Evolutionary conservation across 2,329 filamentous ascomycete species (phyloP).

Genomic region (Clarireedia paspali): DNA sequence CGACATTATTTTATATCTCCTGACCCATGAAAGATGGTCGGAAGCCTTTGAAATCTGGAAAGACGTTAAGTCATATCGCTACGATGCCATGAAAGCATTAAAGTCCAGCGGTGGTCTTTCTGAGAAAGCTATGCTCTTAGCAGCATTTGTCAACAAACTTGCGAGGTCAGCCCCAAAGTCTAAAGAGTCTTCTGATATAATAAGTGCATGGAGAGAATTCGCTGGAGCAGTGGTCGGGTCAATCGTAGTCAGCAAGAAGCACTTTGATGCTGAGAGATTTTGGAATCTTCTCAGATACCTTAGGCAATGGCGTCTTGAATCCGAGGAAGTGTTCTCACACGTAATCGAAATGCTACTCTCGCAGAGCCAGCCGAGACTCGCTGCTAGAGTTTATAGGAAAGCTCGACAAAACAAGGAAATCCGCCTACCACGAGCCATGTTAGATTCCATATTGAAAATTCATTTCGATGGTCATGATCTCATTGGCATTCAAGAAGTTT

Average conservation of each 20-base stretch:
- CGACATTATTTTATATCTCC: slow-evolving; percentile 20
- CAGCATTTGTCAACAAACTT: slow-evolving; percentile 10
- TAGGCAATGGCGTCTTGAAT: slow-evolving; percentile 15
- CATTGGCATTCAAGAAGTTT: slow-evolving; percentile 30
- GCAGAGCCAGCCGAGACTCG: slow-evolving; percentile 15
- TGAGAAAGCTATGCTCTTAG: slow-evolving; percentile 8
- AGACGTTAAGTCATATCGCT: slow-evolving; percentile 10
- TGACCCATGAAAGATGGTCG: slow-evolving; percentile 19
- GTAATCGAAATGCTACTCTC: slow-evolving; percentile 16
- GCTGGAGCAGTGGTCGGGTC: slow-evolving; percentile 13
- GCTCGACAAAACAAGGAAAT: slow-evolving; percentile 11
- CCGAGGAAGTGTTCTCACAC: slow-evolving; percentile 14
- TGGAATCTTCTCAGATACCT: slow-evolving; percentile 16
- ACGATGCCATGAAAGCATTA: slow-evolving; percentile 11
- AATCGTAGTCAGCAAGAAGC: slow-evolving; percentile 13
- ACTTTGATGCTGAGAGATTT: slow-evolving; percentile 13
- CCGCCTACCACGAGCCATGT: slow-evolving; percentile 14
- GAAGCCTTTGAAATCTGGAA: slow-evolving; percentile 20
- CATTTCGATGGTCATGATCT: slow-evolving; percentile 27
- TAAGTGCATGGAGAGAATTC: slow-evolving; percentile 9
- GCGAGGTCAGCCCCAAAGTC: neutral
- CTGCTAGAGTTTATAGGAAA: slow-evolving; percentile 20
- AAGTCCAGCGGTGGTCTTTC: neutral
- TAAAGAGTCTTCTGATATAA: neutral
- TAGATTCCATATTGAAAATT: slow-evolving; percentile 27